Base-by-base conservation (phyloP, 345 rosid genomes). In the Chamaenerion angustifolium region DNA sequence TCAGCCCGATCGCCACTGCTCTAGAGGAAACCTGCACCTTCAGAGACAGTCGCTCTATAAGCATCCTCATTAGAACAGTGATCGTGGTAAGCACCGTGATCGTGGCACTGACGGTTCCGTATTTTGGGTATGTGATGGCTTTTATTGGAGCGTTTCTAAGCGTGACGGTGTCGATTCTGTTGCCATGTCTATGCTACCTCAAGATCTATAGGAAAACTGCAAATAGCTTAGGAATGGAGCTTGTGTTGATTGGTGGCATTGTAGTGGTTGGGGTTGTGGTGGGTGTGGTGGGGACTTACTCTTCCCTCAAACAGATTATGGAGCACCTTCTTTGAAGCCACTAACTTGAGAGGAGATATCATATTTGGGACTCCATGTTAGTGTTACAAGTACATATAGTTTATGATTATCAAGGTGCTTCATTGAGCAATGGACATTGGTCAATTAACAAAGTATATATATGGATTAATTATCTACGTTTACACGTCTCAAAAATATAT, bases 111-210 rank as follows among this genome's bases (percentile, higher is more conserved):
- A 68, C 68, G 16, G 15, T 83, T 42, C 84, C 92, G 1, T 79
- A 71, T 69, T 83, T 83, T 0, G 80, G 80, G 27, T 75, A 79
- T 31, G 68, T 83, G 16, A 77, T 83, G 84, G 80, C 80, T 0
- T 79, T 83, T 42, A 77, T 45, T 6, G 87, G 92, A 8, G 68
- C 86, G 0, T 83, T 75, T 54, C 46, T 83, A 44, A 55, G 92
- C 35, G 71, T 79, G 50, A 59, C 69, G 5, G 75, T 44, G 6
- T 77, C 84, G 6, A 21, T 83, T 45, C 42, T 83, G 55, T 45
- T 79, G 17, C 87, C 92, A 0, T 83, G 87, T 56, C 45, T 77
- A 13, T 83, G 92, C 68, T 79, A 79, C 65, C 76, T 79, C 2
- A 73, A 47, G 76, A 70, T 79, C 23, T 45, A 68, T 50, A 31